Evolutionary conservation across 2,329 filamentous ascomycete species (phyloP).

Genomic region (Trichophyton equinum): DNA sequence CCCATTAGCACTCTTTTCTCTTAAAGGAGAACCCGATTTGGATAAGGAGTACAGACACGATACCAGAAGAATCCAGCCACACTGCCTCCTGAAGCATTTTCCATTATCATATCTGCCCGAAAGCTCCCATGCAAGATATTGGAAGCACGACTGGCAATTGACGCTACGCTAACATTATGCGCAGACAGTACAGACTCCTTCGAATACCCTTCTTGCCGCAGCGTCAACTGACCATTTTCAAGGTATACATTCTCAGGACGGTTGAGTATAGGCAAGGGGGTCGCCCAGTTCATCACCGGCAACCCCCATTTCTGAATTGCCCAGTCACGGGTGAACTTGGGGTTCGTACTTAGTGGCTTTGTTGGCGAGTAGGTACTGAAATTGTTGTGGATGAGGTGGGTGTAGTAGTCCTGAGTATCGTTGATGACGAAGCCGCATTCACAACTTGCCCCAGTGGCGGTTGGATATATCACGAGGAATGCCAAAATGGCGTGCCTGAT

Average conservation of each 20-base stretch:
- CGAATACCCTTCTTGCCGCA: constrained; percentile 18
- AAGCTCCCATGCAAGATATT: constrained; percentile 21
- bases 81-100: constrained; percentile 18
- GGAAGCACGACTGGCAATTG: constrained; percentile 15
- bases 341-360: constrained; percentile 13
- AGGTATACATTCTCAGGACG: constrained; percentile 18
- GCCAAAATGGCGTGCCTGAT: neutral
- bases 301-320: constrained; percentile 19
- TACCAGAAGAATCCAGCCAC: constrained; percentile 23
- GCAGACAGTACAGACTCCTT: constrained; percentile 11
- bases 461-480: neutral
- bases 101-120: constrained; percentile 17
- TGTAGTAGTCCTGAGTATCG: constrained; percentile 17
- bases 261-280: constrained; percentile 17
- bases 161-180: constrained; percentile 18
- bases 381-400: constrained; percentile 18
- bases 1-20: neutral
- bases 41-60: constrained; percentile 14
- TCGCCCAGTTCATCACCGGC: constrained; percentile 15
- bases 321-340: constrained; percentile 17
- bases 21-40: neutral
- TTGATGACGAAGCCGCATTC: constrained; percentile 14
- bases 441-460: constrained; percentile 9
- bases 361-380: constrained; percentile 15
- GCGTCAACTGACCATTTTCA: constrained; percentile 16